Percentiles rank a stretch among this genome's conserved stretches.
Evolutionary conservation across 129 eudicot species (phyloP).

Genomic region (Lactuca saligna): DNA sequence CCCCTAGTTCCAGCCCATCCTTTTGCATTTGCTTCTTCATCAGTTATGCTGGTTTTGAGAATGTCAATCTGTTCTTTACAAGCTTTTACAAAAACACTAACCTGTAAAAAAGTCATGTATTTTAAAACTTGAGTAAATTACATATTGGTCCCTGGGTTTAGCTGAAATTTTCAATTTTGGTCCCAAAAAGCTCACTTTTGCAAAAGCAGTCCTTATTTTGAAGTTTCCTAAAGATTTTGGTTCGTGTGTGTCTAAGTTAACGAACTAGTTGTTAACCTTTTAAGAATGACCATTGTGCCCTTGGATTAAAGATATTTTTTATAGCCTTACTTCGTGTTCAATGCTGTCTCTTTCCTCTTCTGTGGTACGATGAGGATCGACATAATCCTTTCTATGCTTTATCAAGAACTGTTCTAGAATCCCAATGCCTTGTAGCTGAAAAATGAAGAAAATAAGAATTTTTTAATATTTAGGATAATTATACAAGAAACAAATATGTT

Average conservation of each 20-base stretch:
- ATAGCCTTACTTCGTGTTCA: constrained; percentile 89
- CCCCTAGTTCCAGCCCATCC: constrained; percentile 83
- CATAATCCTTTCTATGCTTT: constrained; percentile 90
- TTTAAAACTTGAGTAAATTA: too few relatives aligned
- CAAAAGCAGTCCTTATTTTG: not conserved
- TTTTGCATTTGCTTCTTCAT: constrained; percentile 76
- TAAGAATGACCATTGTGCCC: not conserved
- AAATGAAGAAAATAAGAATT: not conserved
- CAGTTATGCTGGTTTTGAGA: constrained; percentile 63
- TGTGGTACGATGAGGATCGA: constrained; percentile 87
- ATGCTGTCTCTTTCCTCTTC: constrained; percentile 92
- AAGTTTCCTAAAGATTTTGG: not conserved
- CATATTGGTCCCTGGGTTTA: not conserved
- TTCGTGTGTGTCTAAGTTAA: too few relatives aligned
- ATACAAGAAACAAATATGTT: constrained; percentile 2
- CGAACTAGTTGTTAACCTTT: not conserved
- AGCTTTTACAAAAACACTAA: constrained; percentile 73
- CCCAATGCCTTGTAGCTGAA: constrained; percentile 85
- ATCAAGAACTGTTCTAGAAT: constrained; percentile 70
- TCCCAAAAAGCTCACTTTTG: not conserved
- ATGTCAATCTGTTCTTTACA: constrained; percentile 91
- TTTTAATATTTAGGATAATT: not conserved
- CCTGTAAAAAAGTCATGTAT: constrained; percentile 48
- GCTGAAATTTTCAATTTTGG: not conserved
- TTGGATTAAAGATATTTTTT: not conserved